Conservation (phyloP, 2,329 filamentous ascomycete species). For the Lasiodiplodia citricola region DNA sequence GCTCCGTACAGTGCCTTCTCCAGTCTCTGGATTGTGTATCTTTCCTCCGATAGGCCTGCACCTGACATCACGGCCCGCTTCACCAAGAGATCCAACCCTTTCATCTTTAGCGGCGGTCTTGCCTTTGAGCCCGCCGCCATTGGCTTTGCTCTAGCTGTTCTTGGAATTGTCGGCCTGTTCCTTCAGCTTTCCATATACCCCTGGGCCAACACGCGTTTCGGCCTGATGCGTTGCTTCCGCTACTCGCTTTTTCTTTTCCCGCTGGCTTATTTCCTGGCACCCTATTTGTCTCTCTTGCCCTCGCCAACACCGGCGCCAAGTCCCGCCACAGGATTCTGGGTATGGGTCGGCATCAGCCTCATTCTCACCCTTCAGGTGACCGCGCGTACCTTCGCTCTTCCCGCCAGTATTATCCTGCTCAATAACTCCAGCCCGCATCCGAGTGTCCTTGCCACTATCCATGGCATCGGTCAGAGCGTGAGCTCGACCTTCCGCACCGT, state of each 20-base stretch:
- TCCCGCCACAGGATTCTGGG: slow-evolving; percentile 58
- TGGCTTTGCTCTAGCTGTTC: slow-evolving; percentile 77
- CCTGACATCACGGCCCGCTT: slow-evolving; percentile 35
- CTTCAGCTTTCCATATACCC: slow-evolving; percentile 77
- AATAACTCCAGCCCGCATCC: slow-evolving; percentile 65
- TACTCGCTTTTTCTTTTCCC: slow-evolving; percentile 74
- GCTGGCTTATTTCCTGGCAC: slow-evolving; percentile 70
- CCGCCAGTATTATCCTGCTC: slow-evolving; percentile 62
- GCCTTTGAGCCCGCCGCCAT: slow-evolving; percentile 74
- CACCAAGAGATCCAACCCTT: slow-evolving; percentile 34
- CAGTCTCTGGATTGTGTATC: slow-evolving; percentile 76
- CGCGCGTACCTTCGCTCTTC: slow-evolving; percentile 71
- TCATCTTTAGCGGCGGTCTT: slow-evolving; percentile 73
- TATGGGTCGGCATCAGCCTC: slow-evolving; percentile 70
- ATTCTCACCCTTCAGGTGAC: slow-evolving; percentile 73
- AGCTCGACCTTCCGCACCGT: slow-evolving; percentile 60
- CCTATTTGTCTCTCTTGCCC: slow-evolving; percentile 73
- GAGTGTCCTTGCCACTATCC: slow-evolving; percentile 61
- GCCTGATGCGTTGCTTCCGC: slow-evolving; percentile 71
- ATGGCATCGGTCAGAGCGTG: slow-evolving; percentile 64
- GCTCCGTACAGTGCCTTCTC: slow-evolving; percentile 64
- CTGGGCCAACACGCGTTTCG: slow-evolving; percentile 67
- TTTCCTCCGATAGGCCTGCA: slow-evolving; percentile 69
- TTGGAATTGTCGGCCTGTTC: slow-evolving; percentile 76
- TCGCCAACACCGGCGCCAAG: slow-evolving; percentile 53